Conservation (phyloP, 2,329 filamentous ascomycete species). For the Magnaporthiopsis rhizophila region DNA sequence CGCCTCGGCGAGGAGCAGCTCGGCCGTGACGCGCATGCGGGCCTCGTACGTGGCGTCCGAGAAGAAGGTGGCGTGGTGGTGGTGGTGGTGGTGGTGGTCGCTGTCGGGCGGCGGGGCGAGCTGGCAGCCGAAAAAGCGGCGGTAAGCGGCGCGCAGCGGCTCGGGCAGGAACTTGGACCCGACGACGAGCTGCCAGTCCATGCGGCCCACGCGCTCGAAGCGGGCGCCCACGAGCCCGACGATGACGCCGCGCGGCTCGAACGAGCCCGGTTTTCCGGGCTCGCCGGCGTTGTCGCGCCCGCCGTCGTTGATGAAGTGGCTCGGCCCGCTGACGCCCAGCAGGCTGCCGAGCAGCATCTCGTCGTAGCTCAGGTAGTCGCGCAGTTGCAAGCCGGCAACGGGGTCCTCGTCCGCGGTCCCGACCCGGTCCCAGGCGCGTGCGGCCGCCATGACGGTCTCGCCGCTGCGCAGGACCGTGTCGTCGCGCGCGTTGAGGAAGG, state of each 20-base stretch:
- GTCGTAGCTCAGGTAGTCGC: neutral
- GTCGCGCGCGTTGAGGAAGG: neutral
- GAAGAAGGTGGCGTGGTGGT: neutral
- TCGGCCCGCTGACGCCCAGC: neutral
- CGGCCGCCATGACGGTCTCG: neutral
- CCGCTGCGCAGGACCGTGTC: neutral
- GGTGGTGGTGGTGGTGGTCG: too few species aligned
- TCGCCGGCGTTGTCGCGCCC: neutral
- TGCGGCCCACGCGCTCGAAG: neutral
- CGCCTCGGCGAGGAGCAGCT: neutral
- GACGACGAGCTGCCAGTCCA: neutral
- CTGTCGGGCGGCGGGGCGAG: too few species aligned
- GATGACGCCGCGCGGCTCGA: neutral
- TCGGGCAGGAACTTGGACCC: neutral
- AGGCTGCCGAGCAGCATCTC: neutral
- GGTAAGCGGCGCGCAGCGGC: neutral
- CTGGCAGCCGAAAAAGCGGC: neutral
- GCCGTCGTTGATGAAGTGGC: neutral
- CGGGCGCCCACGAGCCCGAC: neutral
- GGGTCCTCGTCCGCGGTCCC: neutral
- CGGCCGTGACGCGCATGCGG: neutral
- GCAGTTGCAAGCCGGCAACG: neutral
- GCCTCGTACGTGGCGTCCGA: neutral
- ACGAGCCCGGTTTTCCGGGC: neutral
- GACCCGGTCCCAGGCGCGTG: neutral